A percentile compares a stretch with the other conserved stretches of the same genome.
These are phyloP conservation scores for Aspergillus unguis DNA, from an alignment of 2,329 filamentous ascomycete species.

Conservation along the genomic window DNA sequence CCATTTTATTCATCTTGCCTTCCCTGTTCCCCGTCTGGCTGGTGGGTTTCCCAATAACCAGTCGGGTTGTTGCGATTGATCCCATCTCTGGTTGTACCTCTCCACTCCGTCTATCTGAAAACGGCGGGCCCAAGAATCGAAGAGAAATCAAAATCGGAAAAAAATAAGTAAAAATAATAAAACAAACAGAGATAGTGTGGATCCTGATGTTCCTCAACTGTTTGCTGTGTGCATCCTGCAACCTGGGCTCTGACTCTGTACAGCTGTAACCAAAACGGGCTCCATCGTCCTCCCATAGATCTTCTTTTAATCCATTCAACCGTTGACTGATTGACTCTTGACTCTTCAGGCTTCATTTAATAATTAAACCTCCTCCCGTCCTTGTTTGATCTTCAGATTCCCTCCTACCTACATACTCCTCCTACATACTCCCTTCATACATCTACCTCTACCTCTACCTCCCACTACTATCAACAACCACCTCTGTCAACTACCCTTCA, in stretches of 20 bases:
- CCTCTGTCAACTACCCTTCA: too few species aligned
- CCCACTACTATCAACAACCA: background rate
- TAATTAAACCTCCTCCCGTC: constrained; percentile 28
- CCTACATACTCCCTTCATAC: background rate
- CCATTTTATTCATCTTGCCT: constrained; percentile 2
- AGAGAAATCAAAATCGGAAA: constrained; percentile 15
- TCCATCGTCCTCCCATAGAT: constrained; percentile 16
- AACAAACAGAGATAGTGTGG: constrained; percentile 20
- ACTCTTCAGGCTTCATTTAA: constrained; percentile 27
- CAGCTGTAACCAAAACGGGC: constrained; percentile 37
- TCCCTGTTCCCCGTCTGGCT: constrained; percentile 17
- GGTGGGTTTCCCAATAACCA: constrained; percentile 18
- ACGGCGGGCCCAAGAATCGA: constrained; percentile 18
- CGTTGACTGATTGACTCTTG: constrained; percentile 21
- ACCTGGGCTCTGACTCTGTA: constrained; percentile 25
- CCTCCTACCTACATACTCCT: background rate
- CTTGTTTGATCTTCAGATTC: constrained; percentile 14
- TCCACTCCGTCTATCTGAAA: constrained; percentile 18
- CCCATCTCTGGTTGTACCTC: constrained; percentile 15
- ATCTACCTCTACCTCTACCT: background rate
- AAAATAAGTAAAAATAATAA: constrained; percentile 10
- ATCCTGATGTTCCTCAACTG: constrained; percentile 30
- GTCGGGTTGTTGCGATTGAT: constrained; percentile 27
- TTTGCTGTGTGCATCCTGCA: constrained; percentile 36
- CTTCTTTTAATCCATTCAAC: constrained; percentile 20